These are phyloP conservation scores for Canna indica DNA, from an alignment of 176 grass and related monocot species.

Conservation along the genomic window DNA sequence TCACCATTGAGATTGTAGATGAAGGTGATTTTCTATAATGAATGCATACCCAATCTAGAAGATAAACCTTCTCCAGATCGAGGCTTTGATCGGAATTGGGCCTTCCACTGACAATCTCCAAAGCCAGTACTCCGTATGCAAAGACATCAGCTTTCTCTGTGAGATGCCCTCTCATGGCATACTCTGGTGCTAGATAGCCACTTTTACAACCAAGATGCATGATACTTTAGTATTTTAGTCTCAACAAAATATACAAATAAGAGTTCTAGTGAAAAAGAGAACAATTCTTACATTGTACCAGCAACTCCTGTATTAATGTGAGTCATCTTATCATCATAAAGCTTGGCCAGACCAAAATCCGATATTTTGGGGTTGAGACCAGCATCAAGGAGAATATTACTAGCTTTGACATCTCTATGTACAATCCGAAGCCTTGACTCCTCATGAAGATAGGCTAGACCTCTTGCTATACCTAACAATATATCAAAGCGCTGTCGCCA, in stretches of 20 bases:
- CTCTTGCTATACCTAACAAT: slow-evolving; percentile 34
- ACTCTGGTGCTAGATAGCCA: slow-evolving; percentile 42
- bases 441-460: slow-evolving; percentile 36
- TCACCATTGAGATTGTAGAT: no score
- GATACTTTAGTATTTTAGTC: no score
- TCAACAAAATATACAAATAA: neutral
- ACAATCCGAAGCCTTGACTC: slow-evolving; percentile 29
- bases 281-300: slow-evolving; percentile 35
- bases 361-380: slow-evolving; percentile 45
- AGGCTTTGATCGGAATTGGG: slow-evolving; percentile 20
- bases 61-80: slow-evolving; percentile 15
- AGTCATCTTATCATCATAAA: slow-evolving; percentile 41
- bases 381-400: slow-evolving; percentile 29
- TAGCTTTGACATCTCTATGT: slow-evolving; percentile 26
- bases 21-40: no score
- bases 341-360: slow-evolving; percentile 43
- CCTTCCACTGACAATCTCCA: slow-evolving; percentile 31
- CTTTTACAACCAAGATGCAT: neutral
- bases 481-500: slow-evolving; percentile 38
- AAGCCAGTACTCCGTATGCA: slow-evolving; percentile 25
- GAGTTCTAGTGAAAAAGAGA: neutral
- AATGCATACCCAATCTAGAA: slow-evolving; percentile 32
- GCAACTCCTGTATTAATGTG: slow-evolving; percentile 40
- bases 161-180: slow-evolving; percentile 27
- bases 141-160: slow-evolving; percentile 26